phyloP scores from a whole-genome alignment of 2,329 filamentous ascomycete genomes.

The Ploettnerulaceae sp. region DNA sequence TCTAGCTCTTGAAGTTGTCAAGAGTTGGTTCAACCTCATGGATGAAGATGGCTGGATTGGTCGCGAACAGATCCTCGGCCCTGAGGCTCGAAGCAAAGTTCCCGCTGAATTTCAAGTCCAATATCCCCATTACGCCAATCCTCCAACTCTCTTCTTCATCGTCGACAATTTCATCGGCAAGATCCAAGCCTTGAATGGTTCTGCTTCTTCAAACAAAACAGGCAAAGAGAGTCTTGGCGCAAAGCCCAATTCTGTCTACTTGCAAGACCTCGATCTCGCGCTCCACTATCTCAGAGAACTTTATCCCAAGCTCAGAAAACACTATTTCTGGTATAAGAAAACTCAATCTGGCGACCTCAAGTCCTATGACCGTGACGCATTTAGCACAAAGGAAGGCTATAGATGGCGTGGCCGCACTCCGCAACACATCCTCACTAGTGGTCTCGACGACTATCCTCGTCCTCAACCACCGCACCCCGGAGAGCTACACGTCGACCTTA shows the following conservation, averaged over 20 bases:
- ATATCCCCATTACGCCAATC: conserved; percentile 96
- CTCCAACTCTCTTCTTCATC: conserved; percentile 88
- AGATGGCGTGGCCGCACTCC: conserved; percentile 89
- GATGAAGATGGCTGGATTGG: conserved; percentile 97
- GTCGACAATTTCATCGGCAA: conserved; percentile 81
- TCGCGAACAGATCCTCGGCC: conserved; percentile 88
- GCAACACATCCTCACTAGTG: conserved; percentile 84
- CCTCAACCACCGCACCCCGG: conserved; percentile 90
- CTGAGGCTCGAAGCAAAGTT: conserved; percentile 91
- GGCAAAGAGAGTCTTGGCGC: conserved; percentile 40
- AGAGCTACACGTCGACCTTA: conserved; percentile 90
- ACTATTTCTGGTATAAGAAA: conserved; percentile 92
- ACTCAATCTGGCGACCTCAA: conserved; percentile 89
- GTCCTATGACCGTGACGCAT: conserved; percentile 84
- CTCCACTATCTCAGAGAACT: conserved; percentile 68
- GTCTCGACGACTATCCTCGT: conserved; percentile 93
- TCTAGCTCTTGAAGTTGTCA: conserved; percentile 78
- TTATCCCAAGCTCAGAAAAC: conserved; percentile 81
- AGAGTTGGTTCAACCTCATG: conserved; percentile 94
- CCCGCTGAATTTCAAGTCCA: conserved; percentile 89
- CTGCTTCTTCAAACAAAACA: conserved; percentile 40
- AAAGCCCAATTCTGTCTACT: conserved; percentile 55
- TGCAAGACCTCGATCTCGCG: conserved; percentile 63
- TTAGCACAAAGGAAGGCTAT: conserved; percentile 86
- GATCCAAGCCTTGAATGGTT: conserved; percentile 53